Percentiles rank a stretch among this genome's conserved stretches.
These are phyloP conservation scores for Debaryomyces prosopidis DNA, from an alignment of 805 yeast genomes.

Conservation along the genomic window DNA sequence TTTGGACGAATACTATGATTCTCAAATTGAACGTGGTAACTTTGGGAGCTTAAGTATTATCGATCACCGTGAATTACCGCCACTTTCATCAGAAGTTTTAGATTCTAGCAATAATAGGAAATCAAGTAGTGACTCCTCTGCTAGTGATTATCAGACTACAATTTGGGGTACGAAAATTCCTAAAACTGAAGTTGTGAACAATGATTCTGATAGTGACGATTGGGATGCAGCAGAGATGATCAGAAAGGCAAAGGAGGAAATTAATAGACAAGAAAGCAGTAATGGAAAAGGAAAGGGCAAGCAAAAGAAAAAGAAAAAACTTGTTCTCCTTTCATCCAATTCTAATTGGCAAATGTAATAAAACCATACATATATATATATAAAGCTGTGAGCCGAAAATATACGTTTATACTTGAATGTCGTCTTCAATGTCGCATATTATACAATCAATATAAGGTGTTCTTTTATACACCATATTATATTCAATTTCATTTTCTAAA, in stretches of 20 bases:
- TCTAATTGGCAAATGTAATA: constrained; percentile 6
- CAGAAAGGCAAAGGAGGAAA: constrained; percentile 50
- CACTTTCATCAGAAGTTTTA: constrained; percentile 16
- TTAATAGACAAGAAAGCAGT: constrained; percentile 24
- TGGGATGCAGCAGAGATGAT: constrained; percentile 55
- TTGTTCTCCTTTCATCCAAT: constrained; percentile 32
- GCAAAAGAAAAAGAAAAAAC: constrained; percentile 44
- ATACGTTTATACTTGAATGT: not conserved
- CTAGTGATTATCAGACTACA: constrained; percentile 46
- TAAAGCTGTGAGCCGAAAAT: not conserved
- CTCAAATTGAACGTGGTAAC: constrained; percentile 15
- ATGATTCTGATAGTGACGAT: constrained; percentile 31
- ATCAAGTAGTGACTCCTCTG: constrained; percentile 8
- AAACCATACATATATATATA: constrained; percentile 2
- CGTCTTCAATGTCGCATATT: not conserved
- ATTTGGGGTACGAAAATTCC: constrained; percentile 77
- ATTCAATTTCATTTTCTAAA: no score
- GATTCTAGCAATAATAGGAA: not conserved
- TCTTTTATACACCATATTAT: no score
- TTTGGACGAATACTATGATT: constrained; percentile 12
- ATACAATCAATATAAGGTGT: no score
- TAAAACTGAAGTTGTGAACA: constrained; percentile 26
- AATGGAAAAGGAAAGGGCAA: constrained; percentile 39
- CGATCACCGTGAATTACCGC: constrained; percentile 40
- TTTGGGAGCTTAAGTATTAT: constrained; percentile 37